phyloP scores from a whole-genome alignment of 495 filamentous ascomycete genomes.

The Aspergillus leporis region DNA sequence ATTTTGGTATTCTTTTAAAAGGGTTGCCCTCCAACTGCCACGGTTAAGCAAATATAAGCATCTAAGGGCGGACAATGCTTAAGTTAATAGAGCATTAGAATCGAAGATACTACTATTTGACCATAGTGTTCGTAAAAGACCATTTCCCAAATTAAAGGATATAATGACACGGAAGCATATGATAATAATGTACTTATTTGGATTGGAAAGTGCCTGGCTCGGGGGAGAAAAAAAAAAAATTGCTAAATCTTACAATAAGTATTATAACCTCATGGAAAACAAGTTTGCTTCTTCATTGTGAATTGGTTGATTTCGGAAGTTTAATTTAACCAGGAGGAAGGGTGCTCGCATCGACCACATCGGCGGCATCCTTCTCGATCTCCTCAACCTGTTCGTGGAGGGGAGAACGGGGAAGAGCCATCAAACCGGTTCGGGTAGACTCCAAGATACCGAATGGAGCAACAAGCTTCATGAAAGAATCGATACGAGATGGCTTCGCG shows the following conservation, averaged over 20 bases:
- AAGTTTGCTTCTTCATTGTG: constrained; percentile 12
- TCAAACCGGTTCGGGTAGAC: constrained; percentile 89
- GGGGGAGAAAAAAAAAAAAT: constrained; percentile 11
- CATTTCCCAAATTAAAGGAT: not conserved
- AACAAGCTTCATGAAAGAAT: constrained; percentile 96
- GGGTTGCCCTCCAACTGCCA: not conserved
- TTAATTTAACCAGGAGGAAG: constrained; percentile 81
- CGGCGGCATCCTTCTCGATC: constrained; percentile 77
- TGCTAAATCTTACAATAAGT: constrained; percentile 9
- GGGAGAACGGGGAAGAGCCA: constrained; percentile 93
- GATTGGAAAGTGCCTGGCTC: not conserved
- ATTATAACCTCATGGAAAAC: not conserved
- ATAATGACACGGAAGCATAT: not conserved
- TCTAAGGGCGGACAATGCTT: not conserved
- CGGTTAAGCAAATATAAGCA: not conserved
- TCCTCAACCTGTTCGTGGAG: constrained; percentile 74
- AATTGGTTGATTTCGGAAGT: constrained; percentile 12
- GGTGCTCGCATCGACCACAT: constrained; percentile 88
- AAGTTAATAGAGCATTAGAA: not conserved
- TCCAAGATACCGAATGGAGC: constrained; percentile 96
- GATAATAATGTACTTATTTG: constrained; percentile 1
- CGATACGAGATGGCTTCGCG: constrained; percentile 90
- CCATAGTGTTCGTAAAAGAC: not conserved
- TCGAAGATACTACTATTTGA: not conserved
- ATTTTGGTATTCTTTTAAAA: not conserved